A percentile compares a stretch with the other conserved stretches of the same genome.
Evolutionary conservation across 768 basidiomycete species (phyloP).

Genomic region (Trametes cinnabarina): DNA sequence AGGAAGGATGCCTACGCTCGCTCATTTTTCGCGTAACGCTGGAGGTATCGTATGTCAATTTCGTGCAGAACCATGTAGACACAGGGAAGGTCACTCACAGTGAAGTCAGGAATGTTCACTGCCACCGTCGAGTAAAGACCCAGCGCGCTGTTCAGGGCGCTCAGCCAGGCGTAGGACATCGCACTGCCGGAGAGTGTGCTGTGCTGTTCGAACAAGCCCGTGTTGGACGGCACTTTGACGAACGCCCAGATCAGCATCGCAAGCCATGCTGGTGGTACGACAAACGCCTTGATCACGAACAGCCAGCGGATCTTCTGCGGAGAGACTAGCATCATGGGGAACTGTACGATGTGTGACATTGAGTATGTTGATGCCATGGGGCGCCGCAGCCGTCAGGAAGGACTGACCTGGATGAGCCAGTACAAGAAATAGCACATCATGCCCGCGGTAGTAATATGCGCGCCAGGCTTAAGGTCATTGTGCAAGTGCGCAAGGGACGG

Average conservation of each 20-base stretch:
- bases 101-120: slow-evolving; percentile 87
- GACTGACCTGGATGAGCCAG: slow-evolving; percentile 56
- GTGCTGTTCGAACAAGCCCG: slow-evolving; percentile 55
- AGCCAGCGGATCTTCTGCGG: slow-evolving; percentile 76
- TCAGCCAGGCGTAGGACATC: slow-evolving; percentile 78
- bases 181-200: slow-evolving; percentile 50
- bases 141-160: slow-evolving; percentile 71
- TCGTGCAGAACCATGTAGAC: neutral
- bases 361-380: neutral
- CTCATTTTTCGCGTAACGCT: slow-evolving; percentile 69
- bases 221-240: slow-evolving; percentile 55
- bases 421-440: slow-evolving; percentile 75
- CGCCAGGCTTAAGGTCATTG: slow-evolving; percentile 55
- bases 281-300: slow-evolving; percentile 61
- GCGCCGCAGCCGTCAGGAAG: no score
- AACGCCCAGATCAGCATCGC: slow-evolving; percentile 80
- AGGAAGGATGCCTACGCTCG: slow-evolving; percentile 45
- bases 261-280: slow-evolving; percentile 44
- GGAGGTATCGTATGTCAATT: no score
- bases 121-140: slow-evolving; percentile 72
- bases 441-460: slow-evolving; percentile 66
- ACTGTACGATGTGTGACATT: slow-evolving; percentile 29
- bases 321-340: slow-evolving; percentile 73
- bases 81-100: slow-evolving; percentile 27
- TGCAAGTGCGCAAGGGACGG: slow-evolving; percentile 63